Base-by-base conservation (phyloP, 1,139 yeast genomes). In the Yamadazyma friedrichii region DNA sequence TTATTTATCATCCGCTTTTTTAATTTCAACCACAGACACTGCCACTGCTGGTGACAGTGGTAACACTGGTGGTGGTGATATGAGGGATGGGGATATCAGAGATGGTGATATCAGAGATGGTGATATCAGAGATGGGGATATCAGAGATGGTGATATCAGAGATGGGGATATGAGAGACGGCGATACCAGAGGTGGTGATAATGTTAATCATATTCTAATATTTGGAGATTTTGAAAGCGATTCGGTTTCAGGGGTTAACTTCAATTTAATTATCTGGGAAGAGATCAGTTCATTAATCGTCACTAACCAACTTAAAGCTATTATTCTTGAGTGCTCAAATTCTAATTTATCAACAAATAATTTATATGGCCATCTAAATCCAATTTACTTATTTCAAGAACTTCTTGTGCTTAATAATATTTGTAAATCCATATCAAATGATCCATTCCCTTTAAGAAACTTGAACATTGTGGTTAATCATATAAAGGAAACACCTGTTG, bases 171-270 rank as follows among this genome's bases (percentile, higher is more conserved):
- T n/a, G n/a, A n/a, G n/a, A n/a, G n/a, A n/a, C n/a, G 24, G 24
- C 24, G 24, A 15, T 22, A 12, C 12, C 54, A 44, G n/a, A n/a
- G n/a, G n/a, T n/a, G n/a, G 51, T 2, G 31, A 41, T 0, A 51
- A 65, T 1, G 50, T 59, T 11, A 51, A 65, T n/a, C 61, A 64
- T 26, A 40, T 87, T 5, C 58, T 86, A 13, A 61, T 84, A 4
- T 88, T 87, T 70, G 96, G 96, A 1, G 96, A 88, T 57, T 80
- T 87, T 39, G 95, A 88, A 57, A 76, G 87, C 34, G 95, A 87
- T 56, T 31, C 55, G 4, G 59, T 70, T 0, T 75, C 84, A 9
- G 55, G 59, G 2, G 51, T 64, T 5, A 55, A 67, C 15, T 64
- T 65, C 10, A 83, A 85, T 52, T 46, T 48, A 3, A 46, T 46